Conservation (phyloP, 2,329 filamentous ascomycete genomes). For the Colletotrichum cereale region DNA sequence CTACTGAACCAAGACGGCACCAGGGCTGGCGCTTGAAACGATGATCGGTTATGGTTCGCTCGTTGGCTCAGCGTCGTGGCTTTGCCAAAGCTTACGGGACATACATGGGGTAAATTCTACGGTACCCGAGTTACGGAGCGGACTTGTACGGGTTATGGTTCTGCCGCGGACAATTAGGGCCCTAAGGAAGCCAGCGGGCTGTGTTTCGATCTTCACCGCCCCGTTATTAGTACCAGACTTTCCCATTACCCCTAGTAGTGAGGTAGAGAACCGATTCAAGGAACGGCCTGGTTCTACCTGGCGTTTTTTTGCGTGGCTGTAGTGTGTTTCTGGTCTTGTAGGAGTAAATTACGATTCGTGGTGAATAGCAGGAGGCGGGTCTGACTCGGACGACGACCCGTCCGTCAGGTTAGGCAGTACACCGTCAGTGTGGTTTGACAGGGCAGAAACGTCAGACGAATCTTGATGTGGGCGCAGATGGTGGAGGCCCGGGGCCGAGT, state of each 20-base stretch:
- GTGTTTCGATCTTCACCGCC: slow-evolving; percentile 27
- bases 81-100: neutral
- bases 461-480: slow-evolving; percentile 18
- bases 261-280: slow-evolving; percentile 14
- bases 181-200: slow-evolving; percentile 11
- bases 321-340: slow-evolving; percentile 32
- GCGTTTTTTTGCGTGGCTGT: slow-evolving; percentile 8
- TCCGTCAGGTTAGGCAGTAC: slow-evolving; percentile 34
- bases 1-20: slow-evolving; percentile 9
- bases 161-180: slow-evolving; percentile 34
- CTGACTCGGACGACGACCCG: slow-evolving; percentile 34
- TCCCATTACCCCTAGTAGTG: neutral
- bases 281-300: slow-evolving; percentile 23
- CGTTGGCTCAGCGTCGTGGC: slow-evolving; percentile 2
- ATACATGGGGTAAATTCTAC: slow-evolving; percentile 8
- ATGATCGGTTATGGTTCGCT: slow-evolving; percentile 24
- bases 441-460: slow-evolving; percentile 36
- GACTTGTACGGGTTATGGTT: slow-evolving; percentile 9
- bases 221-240: slow-evolving; percentile 9
- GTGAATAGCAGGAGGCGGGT: slow-evolving; percentile 2
- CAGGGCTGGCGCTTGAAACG: slow-evolving; percentile 12
- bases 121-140: slow-evolving; percentile 6
- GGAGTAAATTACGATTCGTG: slow-evolving; percentile 25
- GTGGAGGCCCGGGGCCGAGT: slow-evolving; percentile 30
- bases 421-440: slow-evolving; percentile 36